Conservation (phyloP, 2,329 filamentous ascomycete species). For the Curvularia lunata region DNA sequence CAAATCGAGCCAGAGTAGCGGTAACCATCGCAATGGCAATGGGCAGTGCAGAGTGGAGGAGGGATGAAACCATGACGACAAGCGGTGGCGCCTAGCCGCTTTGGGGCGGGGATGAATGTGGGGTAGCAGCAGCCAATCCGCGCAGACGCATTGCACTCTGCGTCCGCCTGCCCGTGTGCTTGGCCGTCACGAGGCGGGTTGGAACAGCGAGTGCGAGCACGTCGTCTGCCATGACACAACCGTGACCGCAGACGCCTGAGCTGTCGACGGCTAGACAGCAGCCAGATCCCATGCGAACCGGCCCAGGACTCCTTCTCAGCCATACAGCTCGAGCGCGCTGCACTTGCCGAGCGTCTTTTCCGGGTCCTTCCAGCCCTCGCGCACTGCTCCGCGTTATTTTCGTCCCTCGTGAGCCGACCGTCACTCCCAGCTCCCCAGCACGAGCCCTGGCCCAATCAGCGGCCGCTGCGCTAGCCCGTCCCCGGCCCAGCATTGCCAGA, state of each 20-base stretch:
- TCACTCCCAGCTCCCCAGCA: constrained; percentile 24
- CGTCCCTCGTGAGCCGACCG: constrained; percentile 34
- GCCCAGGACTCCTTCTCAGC: constrained; percentile 9
- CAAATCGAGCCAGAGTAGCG: not conserved
- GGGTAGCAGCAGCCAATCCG: constrained; percentile 25
- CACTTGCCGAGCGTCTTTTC: constrained; percentile 31
- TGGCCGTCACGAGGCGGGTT: constrained; percentile 21
- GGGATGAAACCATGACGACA: constrained; percentile 24
- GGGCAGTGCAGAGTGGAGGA: not conserved
- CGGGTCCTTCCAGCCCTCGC: constrained; percentile 28
- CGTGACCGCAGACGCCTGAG: constrained; percentile 12
- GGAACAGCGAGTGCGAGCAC: not conserved
- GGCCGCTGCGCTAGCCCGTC: constrained; percentile 24
- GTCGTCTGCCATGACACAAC: constrained; percentile 20
- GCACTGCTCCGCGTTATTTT: constrained; percentile 39
- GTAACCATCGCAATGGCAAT: not conserved
- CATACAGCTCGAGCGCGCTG: constrained; percentile 16
- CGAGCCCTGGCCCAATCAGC: constrained; percentile 35
- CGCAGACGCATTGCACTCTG: constrained; percentile 9
- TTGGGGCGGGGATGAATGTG: constrained; percentile 24
- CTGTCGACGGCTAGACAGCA: not conserved
- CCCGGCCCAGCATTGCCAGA: constrained; percentile 32
- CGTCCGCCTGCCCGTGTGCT: constrained; percentile 1
- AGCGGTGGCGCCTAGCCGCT: constrained; percentile 25
- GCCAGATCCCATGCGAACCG: constrained; percentile 14